A percentile compares a stretch with the other conserved stretches of the same genome.
Evolutionary conservation across 2,329 filamentous ascomycete species (phyloP).

Genomic region (Sporothrix inflata): DNA sequence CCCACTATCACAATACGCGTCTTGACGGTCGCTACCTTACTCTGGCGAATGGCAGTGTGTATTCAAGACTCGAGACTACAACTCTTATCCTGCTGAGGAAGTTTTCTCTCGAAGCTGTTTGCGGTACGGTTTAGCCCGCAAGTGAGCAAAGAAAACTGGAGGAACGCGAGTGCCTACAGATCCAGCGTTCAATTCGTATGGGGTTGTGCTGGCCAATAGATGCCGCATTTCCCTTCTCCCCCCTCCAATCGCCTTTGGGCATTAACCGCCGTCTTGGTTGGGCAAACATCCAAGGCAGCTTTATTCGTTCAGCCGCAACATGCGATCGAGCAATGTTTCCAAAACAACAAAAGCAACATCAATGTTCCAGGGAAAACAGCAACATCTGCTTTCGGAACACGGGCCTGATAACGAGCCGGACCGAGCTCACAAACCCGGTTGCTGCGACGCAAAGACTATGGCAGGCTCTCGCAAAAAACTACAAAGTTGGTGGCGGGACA

Average conservation of each 20-base stretch:
- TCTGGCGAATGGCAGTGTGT: background rate
- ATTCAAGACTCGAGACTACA: background rate
- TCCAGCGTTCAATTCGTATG: background rate
- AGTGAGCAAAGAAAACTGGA: background rate
- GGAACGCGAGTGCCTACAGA: background rate
- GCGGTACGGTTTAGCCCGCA: background rate
- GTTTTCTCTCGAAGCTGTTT: background rate
- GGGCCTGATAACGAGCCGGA: background rate
- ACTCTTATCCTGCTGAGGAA: background rate
- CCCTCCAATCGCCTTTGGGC: background rate
- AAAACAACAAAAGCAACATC: too few relatives aligned
- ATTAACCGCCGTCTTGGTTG: background rate
- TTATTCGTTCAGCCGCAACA: background rate
- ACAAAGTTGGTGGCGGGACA: background rate
- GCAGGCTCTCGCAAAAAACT: background rate
- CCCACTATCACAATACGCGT: too few relatives aligned
- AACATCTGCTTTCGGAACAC: background rate
- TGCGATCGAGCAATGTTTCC: background rate
- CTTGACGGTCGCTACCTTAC: too few relatives aligned
- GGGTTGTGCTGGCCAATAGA: background rate
- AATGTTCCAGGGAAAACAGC: background rate
- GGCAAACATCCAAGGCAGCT: background rate
- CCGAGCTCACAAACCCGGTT: background rate
- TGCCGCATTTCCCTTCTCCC: background rate
- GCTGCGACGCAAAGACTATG: background rate